Conservation (phyloP, 139 green algal genomes). For the Chlamydomonas sp. region DNA sequence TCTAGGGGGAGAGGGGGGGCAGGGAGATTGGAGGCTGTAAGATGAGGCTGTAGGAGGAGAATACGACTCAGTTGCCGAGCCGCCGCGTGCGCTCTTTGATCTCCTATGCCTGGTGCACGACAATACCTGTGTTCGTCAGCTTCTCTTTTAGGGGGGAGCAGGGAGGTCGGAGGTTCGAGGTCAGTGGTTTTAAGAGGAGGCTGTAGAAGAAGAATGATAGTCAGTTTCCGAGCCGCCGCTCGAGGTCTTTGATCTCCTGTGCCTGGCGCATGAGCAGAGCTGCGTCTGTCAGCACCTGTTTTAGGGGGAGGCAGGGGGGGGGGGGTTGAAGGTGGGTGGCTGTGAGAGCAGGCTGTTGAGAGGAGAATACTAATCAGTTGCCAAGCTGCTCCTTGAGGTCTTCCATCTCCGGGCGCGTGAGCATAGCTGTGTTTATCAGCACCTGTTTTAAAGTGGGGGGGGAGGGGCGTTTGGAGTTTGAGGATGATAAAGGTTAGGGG, state of each 20-base stretch:
- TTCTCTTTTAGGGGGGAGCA: conserved; percentile 15
- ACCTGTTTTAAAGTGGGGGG: conserved; percentile 18
- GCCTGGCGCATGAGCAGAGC: conserved; percentile 81
- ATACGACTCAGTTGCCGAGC: too few species aligned
- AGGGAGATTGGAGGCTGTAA: too few species aligned
- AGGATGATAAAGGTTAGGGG: too few species aligned
- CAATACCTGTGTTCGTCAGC: conserved; percentile 59
- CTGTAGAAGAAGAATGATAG: too few species aligned
- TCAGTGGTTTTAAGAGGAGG: too few species aligned
- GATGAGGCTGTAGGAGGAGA: too few species aligned
- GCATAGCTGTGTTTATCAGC: conserved; percentile 59
- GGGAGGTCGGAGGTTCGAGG: too few species aligned
- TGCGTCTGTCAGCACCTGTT: conserved; percentile 59
- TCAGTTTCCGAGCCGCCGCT: conserved; percentile 34
- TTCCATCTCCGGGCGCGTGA: conserved; percentile 89
- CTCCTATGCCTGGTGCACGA: conserved; percentile 84
- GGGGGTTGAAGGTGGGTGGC: too few species aligned
- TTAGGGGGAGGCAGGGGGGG: too few species aligned
- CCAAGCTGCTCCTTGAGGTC: conserved; percentile 48
- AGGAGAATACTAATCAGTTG: too few species aligned
- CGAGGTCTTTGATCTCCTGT: conserved; percentile 72
- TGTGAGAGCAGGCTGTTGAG: too few species aligned
- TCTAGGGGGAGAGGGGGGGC: too few species aligned
- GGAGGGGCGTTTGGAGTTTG: neutral
- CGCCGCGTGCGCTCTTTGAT: conserved; percentile 61